Evolutionary conservation across 257 asterid genomes (phyloP).

Genomic region (Leonotis leonurus): DNA sequence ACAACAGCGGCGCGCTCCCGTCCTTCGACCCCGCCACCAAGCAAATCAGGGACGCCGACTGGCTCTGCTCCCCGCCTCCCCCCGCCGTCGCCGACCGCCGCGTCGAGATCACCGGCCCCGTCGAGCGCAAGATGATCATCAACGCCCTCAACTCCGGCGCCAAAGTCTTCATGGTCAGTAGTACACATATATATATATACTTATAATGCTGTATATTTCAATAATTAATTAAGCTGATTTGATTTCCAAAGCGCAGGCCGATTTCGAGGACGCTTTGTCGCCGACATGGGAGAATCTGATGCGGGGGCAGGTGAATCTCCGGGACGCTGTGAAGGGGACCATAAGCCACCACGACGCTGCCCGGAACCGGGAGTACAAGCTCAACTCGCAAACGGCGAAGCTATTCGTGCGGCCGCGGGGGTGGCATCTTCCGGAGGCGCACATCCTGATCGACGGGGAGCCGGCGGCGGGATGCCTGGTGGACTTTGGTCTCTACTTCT

Average conservation of each 20-base stretch:
- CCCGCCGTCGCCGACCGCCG: conserved; percentile 79
- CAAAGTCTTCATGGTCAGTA: conserved; percentile 87
- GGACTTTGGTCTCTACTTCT: conserved; percentile 88
- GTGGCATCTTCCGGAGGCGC: conserved; percentile 94
- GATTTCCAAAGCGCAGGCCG: too few relatives aligned
- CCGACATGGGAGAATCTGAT: conserved; percentile 93
- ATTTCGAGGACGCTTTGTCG: conserved; percentile 89
- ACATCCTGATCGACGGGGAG: conserved; percentile 82
- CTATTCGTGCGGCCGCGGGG: conserved; percentile 98
- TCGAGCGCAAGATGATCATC: conserved; percentile 91
- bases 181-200: too few relatives aligned
- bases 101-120: conserved; percentile 97
- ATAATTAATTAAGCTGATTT: too few relatives aligned
- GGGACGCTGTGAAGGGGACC: conserved; percentile 76
- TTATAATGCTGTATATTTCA: too few relatives aligned
- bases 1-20: conserved; percentile 59
- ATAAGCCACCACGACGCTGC: conserved; percentile 72
- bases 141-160: conserved; percentile 97
- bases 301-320: conserved; percentile 73
- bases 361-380: conserved; percentile 68
- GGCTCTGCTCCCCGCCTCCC: conserved; percentile 72
- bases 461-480: conserved; percentile 80
- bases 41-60: conserved; percentile 51
- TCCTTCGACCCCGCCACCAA: conserved; percentile 79
- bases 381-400: conserved; percentile 70